phyloP scores from a whole-genome alignment of 73 alveolate species.

The Stentor roeselii region DNA sequence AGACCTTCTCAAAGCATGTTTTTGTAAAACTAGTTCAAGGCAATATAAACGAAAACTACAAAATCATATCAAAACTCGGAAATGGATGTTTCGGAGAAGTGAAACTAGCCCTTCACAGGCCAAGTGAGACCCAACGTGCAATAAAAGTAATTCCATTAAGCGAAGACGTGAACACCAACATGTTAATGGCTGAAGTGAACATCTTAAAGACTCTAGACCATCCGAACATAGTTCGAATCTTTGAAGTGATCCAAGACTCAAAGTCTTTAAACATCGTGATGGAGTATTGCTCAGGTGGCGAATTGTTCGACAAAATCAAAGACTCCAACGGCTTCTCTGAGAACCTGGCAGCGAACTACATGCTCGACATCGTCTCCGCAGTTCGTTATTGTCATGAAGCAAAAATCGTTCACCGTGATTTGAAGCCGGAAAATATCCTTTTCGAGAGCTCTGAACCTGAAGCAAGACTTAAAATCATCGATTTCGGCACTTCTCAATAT shows the following conservation, averaged over 20 bases:
- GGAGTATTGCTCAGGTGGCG: conserved; percentile 80
- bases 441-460: conserved; percentile 40
- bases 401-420: conserved; percentile 70
- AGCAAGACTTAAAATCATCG: conserved; percentile 40
- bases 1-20: too few species aligned
- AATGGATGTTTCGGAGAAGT: too few species aligned
- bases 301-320: conserved; percentile 54
- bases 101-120: too few species aligned
- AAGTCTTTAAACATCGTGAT: conserved; percentile 57
- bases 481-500: conserved; percentile 47
- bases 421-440: conserved; percentile 72
- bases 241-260: conserved; percentile 45
- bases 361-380: conserved; percentile 64
- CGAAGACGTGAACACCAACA: conserved; percentile 27
- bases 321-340: conserved; percentile 51
- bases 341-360: conserved; percentile 61
- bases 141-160: conserved; percentile 43
- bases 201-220: conserved; percentile 67
- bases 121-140: too few species aligned
- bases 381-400: conserved; percentile 71
- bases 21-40: too few species aligned
- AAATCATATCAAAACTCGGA: too few species aligned
- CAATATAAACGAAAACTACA: too few species aligned
- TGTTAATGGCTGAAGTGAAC: conserved; percentile 49
- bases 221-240: conserved; percentile 65